Evolutionary conservation across 495 filamentous ascomycete species (phyloP).

Genomic region (Opeltia flavorubescens): DNA sequence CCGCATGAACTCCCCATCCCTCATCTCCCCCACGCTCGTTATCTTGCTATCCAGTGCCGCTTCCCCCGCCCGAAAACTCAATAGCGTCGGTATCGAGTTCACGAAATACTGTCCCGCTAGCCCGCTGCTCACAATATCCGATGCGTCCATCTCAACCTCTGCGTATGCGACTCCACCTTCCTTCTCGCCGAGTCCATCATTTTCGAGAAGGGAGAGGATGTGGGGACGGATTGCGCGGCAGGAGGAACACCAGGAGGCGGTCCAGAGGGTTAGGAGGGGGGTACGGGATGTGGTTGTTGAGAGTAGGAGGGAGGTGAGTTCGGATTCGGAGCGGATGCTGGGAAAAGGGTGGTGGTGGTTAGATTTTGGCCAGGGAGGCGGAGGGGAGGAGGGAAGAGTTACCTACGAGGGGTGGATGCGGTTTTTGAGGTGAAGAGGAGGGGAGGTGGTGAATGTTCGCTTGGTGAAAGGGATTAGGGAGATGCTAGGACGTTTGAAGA

Average conservation of each 20-base stretch:
- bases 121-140: slow-evolving; percentile 36
- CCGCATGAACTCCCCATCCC: slow-evolving; percentile 37
- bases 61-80: slow-evolving; percentile 50
- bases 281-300: slow-evolving; percentile 40
- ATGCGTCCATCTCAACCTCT: slow-evolving; percentile 49
- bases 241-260: slow-evolving; percentile 47
- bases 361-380: background rate
- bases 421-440: background rate
- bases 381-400: background rate
- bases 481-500: too few species aligned
- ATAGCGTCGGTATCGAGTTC: slow-evolving; percentile 50
- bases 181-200: slow-evolving; percentile 39
- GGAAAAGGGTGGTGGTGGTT: background rate
- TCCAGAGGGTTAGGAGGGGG: slow-evolving; percentile 60
- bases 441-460: background rate
- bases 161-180: slow-evolving; percentile 46
- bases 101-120: slow-evolving; percentile 41
- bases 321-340: slow-evolving; percentile 39
- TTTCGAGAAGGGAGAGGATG: slow-evolving; percentile 34
- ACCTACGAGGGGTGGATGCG: background rate
- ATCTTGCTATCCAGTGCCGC: slow-evolving; percentile 40
- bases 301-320: slow-evolving; percentile 45
- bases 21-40: slow-evolving; percentile 36
- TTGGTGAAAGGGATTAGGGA: too few species aligned
- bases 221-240: slow-evolving; percentile 42